phyloP scores from a whole-genome alignment of 208 protist species.

The Acanthamoeba royreba region DNA sequence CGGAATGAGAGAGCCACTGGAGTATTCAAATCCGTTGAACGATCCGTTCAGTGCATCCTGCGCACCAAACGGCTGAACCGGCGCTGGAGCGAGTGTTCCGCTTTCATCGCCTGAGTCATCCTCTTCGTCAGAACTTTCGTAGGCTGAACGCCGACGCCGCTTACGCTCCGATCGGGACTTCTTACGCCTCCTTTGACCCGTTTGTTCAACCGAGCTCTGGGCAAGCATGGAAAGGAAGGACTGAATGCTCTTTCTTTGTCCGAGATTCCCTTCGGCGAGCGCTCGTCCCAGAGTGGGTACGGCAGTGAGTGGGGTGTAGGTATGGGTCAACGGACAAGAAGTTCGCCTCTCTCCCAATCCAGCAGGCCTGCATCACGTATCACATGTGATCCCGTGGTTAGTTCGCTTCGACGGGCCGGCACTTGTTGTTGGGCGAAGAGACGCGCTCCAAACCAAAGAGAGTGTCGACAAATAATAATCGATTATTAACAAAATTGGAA shows the following conservation, averaged over 20 bases:
- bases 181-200: background rate
- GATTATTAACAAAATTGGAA: background rate
- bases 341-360: background rate
- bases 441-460: background rate
- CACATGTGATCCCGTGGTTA: too few species aligned
- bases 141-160: background rate
- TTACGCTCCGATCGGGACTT: background rate
- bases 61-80: too few species aligned
- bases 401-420: too few species aligned
- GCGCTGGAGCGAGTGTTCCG: too few species aligned
- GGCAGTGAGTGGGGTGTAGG: background rate
- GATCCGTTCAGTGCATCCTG: too few species aligned
- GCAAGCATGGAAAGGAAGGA: slow-evolving; percentile 11
- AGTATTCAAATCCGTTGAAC: background rate
- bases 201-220: background rate
- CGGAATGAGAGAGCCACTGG: background rate
- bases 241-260: slow-evolving; percentile 11
- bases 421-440: too few species aligned
- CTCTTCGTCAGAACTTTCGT: background rate
- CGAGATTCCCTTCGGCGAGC: background rate
- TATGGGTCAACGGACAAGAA: background rate
- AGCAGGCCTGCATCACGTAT: background rate
- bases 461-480: background rate
- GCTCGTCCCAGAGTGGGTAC: background rate
- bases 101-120: background rate